Evolutionary conservation across 176 grass and related monocot genomes (phyloP).

Genomic region (Oryza meridionalis): DNA sequence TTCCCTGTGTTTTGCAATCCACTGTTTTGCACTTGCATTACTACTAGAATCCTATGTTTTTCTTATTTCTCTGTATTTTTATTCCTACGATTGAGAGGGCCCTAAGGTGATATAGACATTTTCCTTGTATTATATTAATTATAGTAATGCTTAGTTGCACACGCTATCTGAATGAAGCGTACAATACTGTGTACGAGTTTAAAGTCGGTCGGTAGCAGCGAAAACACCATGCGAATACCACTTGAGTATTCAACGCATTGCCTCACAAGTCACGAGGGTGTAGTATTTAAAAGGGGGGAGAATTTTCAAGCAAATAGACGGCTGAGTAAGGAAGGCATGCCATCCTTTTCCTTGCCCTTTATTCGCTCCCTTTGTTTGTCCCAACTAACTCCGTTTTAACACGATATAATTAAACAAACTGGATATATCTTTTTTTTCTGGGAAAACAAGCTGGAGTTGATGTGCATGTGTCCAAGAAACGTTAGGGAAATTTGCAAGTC

Average conservation of each 20-base stretch:
- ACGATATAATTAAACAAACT: neutral
- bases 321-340: neutral
- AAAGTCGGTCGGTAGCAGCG: neutral
- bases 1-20: too few relatives aligned
- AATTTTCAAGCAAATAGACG: neutral
- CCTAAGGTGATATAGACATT: too few relatives aligned
- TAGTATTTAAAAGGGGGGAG: neutral
- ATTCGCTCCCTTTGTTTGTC: slow-evolving; percentile 1
- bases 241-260: neutral
- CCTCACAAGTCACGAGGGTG: slow-evolving; percentile 2
- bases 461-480: slow-evolving; percentile 9
- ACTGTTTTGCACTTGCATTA: too few relatives aligned
- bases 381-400: neutral
- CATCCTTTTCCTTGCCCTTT: slow-evolving; percentile 20
- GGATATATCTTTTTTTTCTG: neutral
- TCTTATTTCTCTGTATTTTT: too few relatives aligned
- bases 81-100: too few relatives aligned
- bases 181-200: neutral
- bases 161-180: neutral
- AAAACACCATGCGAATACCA: neutral
- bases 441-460: neutral
- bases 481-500: neutral
- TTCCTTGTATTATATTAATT: too few relatives aligned
- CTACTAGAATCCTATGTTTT: too few relatives aligned
- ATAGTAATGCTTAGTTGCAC: too few relatives aligned